Evolutionary conservation across 306 rosid species (phyloP).

Genomic region (Trifolium subterraneum): DNA sequence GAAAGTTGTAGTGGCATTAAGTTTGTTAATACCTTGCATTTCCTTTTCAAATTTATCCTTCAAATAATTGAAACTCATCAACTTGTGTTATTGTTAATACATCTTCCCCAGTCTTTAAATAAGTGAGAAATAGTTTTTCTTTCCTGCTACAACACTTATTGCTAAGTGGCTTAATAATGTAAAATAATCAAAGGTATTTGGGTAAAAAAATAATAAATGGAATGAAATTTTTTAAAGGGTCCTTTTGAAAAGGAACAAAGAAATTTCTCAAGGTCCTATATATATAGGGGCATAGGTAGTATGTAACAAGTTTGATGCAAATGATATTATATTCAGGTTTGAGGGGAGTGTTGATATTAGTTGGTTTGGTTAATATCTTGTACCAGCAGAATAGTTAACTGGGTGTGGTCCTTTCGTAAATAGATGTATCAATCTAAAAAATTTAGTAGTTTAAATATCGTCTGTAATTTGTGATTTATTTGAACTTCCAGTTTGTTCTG

Average conservation of each 20-base stretch:
- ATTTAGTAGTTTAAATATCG: not conserved
- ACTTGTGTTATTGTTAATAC: not conserved
- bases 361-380: not conserved
- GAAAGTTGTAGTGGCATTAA: not conserved
- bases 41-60: not conserved
- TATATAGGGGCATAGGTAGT: not conserved
- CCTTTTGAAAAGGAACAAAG: not conserved
- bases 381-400: not conserved
- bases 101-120: not conserved
- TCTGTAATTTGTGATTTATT: conserved; percentile 28
- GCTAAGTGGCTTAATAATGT: not conserved
- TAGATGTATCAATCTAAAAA: not conserved
- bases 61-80: not conserved
- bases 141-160: not conserved
- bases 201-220: not conserved
- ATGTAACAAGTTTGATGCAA: conserved; percentile 16
- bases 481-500: conserved; percentile 29
- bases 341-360: conserved; percentile 16
- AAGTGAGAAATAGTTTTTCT: not conserved
- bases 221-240: not conserved
- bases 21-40: not conserved
- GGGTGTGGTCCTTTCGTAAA: not conserved
- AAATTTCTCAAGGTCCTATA: not conserved
- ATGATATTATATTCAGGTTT: not conserved
- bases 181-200: not conserved